Evolutionary conservation across 2,329 filamentous ascomycete species (phyloP), one percentile per base, ranked within the genome.

Genomic region (Exserohilum rostratum): DNA sequence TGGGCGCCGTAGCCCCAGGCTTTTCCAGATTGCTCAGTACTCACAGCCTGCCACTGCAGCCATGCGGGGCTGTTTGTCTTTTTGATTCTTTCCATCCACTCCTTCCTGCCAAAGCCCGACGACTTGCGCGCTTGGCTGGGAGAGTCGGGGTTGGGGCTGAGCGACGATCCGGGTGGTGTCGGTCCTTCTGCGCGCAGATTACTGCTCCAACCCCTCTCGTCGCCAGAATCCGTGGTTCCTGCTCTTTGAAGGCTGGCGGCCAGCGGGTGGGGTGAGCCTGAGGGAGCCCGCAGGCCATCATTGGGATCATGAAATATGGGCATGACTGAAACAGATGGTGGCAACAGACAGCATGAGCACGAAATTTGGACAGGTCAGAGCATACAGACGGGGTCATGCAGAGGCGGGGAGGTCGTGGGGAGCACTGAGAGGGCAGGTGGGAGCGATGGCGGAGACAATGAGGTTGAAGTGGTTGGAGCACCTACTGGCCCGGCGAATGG

Each of bases 51-150:
- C 70, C 55, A 49, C 22, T 68, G 84, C 34, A 87, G 80, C 90
- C 90, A 95, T 4, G 86, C 85, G 33, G 90, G 88, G 67, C 86
- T 89, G 75, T 92, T 87, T 29, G 86, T 87, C 73, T 85, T 86
- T 78, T 97, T 97, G 62, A 97, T 82, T 61, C 88, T 84, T 75
- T 92, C 85, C 53, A 98, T 97, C 65, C 96, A 79, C 74, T 93
- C 89, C 53, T 86, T 86, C 60, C 93, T 84, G 72, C 91, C 87
- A 42, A 78, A 67, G 37, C 60, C 56, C 13, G 61, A 51, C n/a
- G 72, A 60, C 50, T 62, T 69, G 39, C 56, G 57, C 22, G 51
- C 58, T 33, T 66, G 65, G 31, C 53, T 64, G 15, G 69, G 69
- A 27, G 55, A 51, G 17, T 61, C 57, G 31, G 58, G 30, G 27